Conservation (phyloP, 371 early-diverging fungal genomes). For the Apophysomyces variabilis region DNA sequence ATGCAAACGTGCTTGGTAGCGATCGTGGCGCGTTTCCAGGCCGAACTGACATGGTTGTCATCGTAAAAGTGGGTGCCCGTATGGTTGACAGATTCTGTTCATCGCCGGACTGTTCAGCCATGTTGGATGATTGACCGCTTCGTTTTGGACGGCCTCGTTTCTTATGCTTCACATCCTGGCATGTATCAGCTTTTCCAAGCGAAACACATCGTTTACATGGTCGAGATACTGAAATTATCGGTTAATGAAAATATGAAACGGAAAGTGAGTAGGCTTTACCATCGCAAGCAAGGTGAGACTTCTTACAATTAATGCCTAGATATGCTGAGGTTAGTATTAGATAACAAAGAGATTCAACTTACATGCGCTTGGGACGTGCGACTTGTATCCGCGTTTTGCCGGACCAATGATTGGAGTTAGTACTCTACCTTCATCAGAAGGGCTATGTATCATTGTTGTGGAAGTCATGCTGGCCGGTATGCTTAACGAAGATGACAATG, state of each 20-base stretch:
- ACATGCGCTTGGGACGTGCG: conserved; percentile 29
- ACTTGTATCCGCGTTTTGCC: conserved; percentile 25
- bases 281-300: conserved; percentile 76
- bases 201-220: conserved; percentile 75
- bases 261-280: conserved; percentile 16
- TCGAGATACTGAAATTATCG: conserved; percentile 44
- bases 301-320: conserved; percentile 71
- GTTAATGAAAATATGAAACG: background rate
- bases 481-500: background rate
- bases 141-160: conserved; percentile 75
- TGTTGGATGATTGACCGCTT: conserved; percentile 40
- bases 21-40: conserved; percentile 6
- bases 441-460: background rate
- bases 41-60: background rate
- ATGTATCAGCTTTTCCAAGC: conserved; percentile 64
- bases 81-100: conserved; percentile 10
- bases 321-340: background rate
- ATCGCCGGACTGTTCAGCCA: conserved; percentile 8
- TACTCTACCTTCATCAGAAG: background rate
- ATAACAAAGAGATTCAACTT: background rate
- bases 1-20: conserved; percentile 16
- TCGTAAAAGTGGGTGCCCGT: conserved; percentile 18
- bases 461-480: background rate
- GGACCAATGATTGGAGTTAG: conserved; percentile 21
- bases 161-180: conserved; percentile 74